Conservation (phyloP, 805 yeast genomes). For the Ogataea angusta region DNA sequence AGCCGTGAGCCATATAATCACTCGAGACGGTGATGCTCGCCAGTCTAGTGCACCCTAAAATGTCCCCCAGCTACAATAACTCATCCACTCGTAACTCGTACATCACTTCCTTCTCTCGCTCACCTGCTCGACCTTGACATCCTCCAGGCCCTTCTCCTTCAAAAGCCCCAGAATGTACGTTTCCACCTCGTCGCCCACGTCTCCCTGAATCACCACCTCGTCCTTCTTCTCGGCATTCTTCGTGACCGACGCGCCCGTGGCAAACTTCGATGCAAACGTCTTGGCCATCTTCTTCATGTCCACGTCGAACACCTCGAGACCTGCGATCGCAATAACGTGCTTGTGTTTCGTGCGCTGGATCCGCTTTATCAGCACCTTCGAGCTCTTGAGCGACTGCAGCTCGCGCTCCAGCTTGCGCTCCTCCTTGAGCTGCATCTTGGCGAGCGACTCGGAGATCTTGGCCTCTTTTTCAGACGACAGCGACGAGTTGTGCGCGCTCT, state of each 20-base stretch:
- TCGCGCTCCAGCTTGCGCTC: constrained; percentile 84
- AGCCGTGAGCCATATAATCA: too few species aligned
- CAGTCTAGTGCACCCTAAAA: too few species aligned
- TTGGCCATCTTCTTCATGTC: constrained; percentile 90
- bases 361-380: constrained; percentile 78
- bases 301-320: constrained; percentile 82
- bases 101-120: constrained; percentile 77
- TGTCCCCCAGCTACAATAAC: too few species aligned
- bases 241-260: constrained; percentile 92
- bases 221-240: constrained; percentile 90
- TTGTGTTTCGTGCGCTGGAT: constrained; percentile 89
- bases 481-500: constrained; percentile 46
- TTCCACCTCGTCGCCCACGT: constrained; percentile 88
- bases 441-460: constrained; percentile 75
- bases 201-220: constrained; percentile 91
- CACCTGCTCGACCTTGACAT: constrained; percentile 84
- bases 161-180: constrained; percentile 65
- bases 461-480: constrained; percentile 76
- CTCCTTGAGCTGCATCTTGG: constrained; percentile 81
- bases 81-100: constrained; percentile 1
- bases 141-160: constrained; percentile 76
- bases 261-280: constrained; percentile 89
- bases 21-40: too few species aligned
- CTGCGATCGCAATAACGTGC: constrained; percentile 80
- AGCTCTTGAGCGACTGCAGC: constrained; percentile 68